Evolutionary conservation across 1,284 basidiomycete species (phyloP), one percentile per base, ranked within the genome.

Genomic region (Rhodotorula glutinis): DNA sequence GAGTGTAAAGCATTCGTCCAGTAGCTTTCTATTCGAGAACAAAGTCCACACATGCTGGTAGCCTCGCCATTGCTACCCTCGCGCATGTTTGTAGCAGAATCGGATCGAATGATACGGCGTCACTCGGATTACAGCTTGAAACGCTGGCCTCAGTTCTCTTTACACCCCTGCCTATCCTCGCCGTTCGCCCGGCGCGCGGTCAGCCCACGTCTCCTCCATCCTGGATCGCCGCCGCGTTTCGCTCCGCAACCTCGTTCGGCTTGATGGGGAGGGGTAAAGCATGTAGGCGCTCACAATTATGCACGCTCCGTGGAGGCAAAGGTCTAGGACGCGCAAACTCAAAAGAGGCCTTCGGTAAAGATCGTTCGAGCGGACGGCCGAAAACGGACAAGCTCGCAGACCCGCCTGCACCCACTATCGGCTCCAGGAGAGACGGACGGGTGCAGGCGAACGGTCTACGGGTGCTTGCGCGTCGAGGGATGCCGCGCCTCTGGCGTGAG

Each of bases 271-370:
- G 43, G 17, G 43, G 43, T 4, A 21, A 21, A 16, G 53, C 30
- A 57, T 69, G 67, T 69, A 38, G 67, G 55, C 62, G 43, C 58
- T 60, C 67, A 30, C 60, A 69, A 69, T 69, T 69, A 63, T 62
- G 63, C 63, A 57, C 54, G 49, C 54, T 52, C 44, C 57, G 63
- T 59, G 33, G 55, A 51, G 49, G 25, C 49, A 29, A 13, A 38
- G 21, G 17, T 49, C 27, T n/a, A 47, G 19, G 51, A 29, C 59
- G 63, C 60, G 69, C 65, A 62, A 62, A 71, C 69, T 71, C 69
- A 67, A 65, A 62, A 62, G 65, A 60, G 53, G 65, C 53, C 65
- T 33, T 21, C 29, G 33, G 33, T 38, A 30, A 43, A 49, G 46
- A 10, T 62, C 53, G 47, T 33, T 65, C 65, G 65, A 19, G 60